phyloP scores from a whole-genome alignment of 2,329 filamentous ascomycete species.

The Fusarium neocosmosporiellum region DNA sequence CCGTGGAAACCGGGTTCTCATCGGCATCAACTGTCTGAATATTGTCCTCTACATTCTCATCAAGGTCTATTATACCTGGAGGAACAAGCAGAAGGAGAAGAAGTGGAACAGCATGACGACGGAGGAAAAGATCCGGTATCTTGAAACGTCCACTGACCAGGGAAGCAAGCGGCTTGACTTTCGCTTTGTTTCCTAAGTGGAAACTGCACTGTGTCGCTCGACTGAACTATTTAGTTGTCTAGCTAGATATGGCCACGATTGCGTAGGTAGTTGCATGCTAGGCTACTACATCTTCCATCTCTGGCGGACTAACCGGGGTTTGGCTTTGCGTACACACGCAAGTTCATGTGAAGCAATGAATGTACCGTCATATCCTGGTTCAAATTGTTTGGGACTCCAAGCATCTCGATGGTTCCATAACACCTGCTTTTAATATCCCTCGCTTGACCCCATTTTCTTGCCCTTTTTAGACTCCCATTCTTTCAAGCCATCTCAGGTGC shows the following conservation, averaged over 20 bases:
- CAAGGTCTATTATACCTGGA: background rate
- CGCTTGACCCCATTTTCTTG: background rate
- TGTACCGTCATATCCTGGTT: background rate
- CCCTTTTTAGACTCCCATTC: background rate
- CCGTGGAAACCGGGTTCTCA: background rate
- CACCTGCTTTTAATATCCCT: background rate
- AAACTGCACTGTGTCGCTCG: background rate
- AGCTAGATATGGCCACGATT: background rate
- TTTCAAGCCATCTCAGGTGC: background rate
- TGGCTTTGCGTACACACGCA: too few species aligned
- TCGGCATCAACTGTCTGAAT: background rate
- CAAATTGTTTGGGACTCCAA: background rate
- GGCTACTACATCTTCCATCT: background rate
- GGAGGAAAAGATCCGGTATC: background rate
- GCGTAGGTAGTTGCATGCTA: fast-evolving
- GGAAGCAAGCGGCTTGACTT: background rate
- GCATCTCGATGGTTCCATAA: background rate
- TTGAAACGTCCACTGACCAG: background rate
- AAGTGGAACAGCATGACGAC: background rate
- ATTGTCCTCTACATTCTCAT: background rate
- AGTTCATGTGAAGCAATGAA: background rate
- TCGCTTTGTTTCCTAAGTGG: background rate
- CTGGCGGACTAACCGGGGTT: background rate
- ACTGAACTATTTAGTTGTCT: background rate
- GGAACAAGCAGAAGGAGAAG: background rate